Evolutionary conservation across 106 monocot genomes (phyloP).

Genomic region (Dioscorea dumetorum): DNA sequence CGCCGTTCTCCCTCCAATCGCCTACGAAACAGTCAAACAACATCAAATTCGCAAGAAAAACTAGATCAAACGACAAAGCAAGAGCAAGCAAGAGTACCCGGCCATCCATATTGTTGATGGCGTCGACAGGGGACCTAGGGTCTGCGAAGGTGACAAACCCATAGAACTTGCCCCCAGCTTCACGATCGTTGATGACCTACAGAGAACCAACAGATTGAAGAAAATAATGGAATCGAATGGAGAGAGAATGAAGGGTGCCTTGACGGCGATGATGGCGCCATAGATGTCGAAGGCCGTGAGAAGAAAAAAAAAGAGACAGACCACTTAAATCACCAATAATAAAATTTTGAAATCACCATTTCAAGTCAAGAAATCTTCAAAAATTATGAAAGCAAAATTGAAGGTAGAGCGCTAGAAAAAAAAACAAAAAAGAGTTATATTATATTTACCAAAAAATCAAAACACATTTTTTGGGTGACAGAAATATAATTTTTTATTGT

Average conservation of each 20-base stretch:
- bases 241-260: conserved; percentile 3
- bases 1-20: conserved; percentile 68
- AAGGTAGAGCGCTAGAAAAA: too few species aligned
- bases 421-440: too few species aligned
- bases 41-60: neutral
- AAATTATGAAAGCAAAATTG: too few species aligned
- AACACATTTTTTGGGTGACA: too few species aligned
- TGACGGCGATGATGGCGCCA: conserved; percentile 37
- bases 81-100: conserved; percentile 32
- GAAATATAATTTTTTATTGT: too few species aligned
- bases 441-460: too few species aligned
- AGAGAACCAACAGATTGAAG: conserved; percentile 4
- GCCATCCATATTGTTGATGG: conserved; percentile 86
- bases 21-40: neutral
- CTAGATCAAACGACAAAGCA: neutral
- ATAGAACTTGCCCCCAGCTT: conserved; percentile 88
- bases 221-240: neutral
- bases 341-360: too few species aligned
- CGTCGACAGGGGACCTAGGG: conserved; percentile 72
- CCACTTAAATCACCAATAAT: too few species aligned
- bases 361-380: too few species aligned
- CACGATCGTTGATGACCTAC: conserved; percentile 89
- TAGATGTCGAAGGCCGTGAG: conserved; percentile 28
- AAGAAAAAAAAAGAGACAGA: too few species aligned
- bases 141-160: conserved; percentile 91